phyloP scores from a whole-genome alignment of 495 filamentous ascomycete genomes.

The Penicillium waksmanii region DNA sequence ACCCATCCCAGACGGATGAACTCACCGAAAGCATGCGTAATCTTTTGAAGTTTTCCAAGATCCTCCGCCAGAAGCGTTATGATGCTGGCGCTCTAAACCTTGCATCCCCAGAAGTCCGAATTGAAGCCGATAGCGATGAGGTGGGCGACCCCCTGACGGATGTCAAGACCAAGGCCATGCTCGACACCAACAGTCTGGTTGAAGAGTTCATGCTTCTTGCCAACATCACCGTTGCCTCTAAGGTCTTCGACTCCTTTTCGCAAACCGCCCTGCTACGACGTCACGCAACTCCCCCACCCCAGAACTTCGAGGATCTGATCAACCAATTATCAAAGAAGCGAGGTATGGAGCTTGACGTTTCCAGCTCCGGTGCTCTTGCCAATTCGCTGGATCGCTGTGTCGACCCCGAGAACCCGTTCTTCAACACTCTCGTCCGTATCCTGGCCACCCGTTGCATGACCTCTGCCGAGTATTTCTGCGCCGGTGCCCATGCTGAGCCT shows the following conservation, averaged over 20 bases:
- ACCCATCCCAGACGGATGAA: slow-evolving; percentile 80
- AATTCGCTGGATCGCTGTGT: slow-evolving; percentile 86
- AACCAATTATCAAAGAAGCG: slow-evolving; percentile 87
- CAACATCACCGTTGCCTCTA: slow-evolving; percentile 89
- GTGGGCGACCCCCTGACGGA: slow-evolving; percentile 90
- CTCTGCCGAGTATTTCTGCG: slow-evolving; percentile 96
- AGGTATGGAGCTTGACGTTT: slow-evolving; percentile 74
- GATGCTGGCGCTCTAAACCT: slow-evolving; percentile 94
- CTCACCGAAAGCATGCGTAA: slow-evolving; percentile 89
- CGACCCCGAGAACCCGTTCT: slow-evolving; percentile 87
- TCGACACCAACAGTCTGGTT: slow-evolving; percentile 97
- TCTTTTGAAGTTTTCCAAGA: slow-evolving; percentile 86
- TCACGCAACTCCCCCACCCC: slow-evolving; percentile 87
- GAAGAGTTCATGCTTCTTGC: slow-evolving; percentile 99
- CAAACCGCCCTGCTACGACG: slow-evolving; percentile 93
- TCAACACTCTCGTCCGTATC: slow-evolving; percentile 97
- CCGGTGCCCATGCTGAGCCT: slow-evolving; percentile 85
- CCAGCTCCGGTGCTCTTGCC: slow-evolving; percentile 87
- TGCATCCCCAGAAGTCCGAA: slow-evolving; percentile 91
- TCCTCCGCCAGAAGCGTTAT: slow-evolving; percentile 93
- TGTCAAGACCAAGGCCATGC: slow-evolving; percentile 87
- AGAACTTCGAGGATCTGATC: slow-evolving; percentile 92
- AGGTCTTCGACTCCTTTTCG: slow-evolving; percentile 86
- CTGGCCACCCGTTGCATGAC: slow-evolving; percentile 99
- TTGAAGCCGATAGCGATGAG: slow-evolving; percentile 93